A percentile compares a stretch with the other conserved stretches of the same genome.
Evolutionary conservation across 495 filamentous ascomycete genomes (phyloP).

Genomic region (Lindgomyces ingoldianus): DNA sequence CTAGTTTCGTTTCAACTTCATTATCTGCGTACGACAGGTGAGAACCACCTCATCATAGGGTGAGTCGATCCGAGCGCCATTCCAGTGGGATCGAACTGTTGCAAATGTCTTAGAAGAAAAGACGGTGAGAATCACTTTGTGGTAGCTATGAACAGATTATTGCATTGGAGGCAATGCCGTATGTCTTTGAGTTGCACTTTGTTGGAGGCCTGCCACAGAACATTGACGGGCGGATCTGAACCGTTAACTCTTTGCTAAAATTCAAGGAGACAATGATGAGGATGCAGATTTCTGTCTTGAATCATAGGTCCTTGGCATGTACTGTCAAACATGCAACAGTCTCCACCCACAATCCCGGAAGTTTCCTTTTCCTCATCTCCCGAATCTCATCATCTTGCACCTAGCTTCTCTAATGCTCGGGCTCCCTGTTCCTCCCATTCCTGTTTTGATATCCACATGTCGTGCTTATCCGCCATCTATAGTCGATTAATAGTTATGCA

Average conservation of each 20-base stretch:
- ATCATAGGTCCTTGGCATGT: too few relatives aligned
- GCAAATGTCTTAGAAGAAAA: background rate
- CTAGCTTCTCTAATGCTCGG: slow-evolving; percentile 86
- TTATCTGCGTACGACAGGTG: slow-evolving; percentile 1
- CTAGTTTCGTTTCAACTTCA: slow-evolving; percentile 16
- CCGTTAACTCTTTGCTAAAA: too few relatives aligned
- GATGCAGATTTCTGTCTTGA: too few relatives aligned
- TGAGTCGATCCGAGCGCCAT: slow-evolving; percentile 13
- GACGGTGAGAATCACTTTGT: slow-evolving; percentile 17
- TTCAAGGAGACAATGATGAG: too few relatives aligned
- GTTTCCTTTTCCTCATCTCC: background rate
- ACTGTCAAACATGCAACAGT: too few relatives aligned
- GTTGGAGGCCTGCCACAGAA: too few relatives aligned
- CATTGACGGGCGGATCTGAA: too few relatives aligned
- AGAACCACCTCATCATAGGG: slow-evolving; percentile 14
- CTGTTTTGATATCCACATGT: slow-evolving; percentile 97
- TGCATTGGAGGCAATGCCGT: background rate
- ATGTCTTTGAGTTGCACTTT: too few relatives aligned
- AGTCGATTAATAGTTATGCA: slow-evolving; percentile 26
- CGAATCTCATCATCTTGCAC: slow-evolving; percentile 57
- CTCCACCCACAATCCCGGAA: slow-evolving; percentile 5
- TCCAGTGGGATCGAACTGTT: background rate
- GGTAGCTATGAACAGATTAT: background rate
- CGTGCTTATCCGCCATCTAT: slow-evolving; percentile 93
- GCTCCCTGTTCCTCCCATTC: slow-evolving; percentile 95